Evolutionary conservation across 1,284 basidiomycete genomes (phyloP).

Genomic region (Tylopilus sp.): DNA sequence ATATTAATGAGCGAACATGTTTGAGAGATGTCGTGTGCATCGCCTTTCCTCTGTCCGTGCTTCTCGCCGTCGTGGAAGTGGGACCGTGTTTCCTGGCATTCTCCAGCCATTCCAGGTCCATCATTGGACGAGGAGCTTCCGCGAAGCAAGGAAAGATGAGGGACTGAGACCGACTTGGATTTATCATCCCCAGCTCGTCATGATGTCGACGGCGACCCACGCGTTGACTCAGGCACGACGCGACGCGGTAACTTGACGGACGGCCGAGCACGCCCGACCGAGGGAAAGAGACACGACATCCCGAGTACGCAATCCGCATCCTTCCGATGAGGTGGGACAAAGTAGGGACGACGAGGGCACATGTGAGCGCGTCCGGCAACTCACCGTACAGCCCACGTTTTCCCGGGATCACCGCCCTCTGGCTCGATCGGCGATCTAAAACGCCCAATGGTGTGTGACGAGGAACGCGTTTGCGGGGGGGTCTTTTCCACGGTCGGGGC

Average conservation of each 20-base stretch:
- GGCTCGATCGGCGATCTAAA: constrained; percentile 6
- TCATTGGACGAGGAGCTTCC: constrained; percentile 7
- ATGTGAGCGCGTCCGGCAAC: too few species aligned
- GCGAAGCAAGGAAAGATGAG: constrained; percentile 23
- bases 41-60: background rate
- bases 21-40: background rate
- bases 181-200: constrained; percentile 7
- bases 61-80: background rate
- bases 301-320: constrained; percentile 1
- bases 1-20: background rate
- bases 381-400: too few species aligned
- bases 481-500: background rate
- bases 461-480: constrained; percentile 1
- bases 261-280: constrained; percentile 16
- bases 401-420: too few species aligned
- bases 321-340: constrained; percentile 4
- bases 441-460: background rate
- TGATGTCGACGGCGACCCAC: constrained; percentile 9
- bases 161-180: background rate
- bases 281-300: too few species aligned
- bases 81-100: background rate
- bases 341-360: too few species aligned
- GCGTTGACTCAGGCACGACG: background rate
- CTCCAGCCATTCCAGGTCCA: background rate
- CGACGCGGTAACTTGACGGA: constrained; percentile 8